Conservation (phyloP, 805 yeast genomes). For the Barnettozyma siamensis region DNA sequence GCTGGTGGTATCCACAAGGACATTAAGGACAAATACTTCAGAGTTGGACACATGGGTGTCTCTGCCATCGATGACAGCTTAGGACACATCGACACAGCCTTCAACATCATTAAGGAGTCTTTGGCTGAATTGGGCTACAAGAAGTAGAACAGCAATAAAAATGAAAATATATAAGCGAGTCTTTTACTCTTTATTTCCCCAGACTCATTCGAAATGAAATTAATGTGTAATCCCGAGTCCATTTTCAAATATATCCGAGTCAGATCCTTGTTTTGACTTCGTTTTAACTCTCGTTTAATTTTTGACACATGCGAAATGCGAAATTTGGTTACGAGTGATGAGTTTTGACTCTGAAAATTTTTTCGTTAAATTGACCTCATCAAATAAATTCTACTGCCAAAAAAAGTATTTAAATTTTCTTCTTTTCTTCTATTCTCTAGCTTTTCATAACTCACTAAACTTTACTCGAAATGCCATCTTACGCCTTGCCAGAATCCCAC, state of each 20-base stretch:
- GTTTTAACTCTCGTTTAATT: too few species aligned
- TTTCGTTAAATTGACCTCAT: neutral
- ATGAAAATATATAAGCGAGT: too few species aligned
- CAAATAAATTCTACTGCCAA: too few species aligned
- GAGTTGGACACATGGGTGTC: slow-evolving; percentile 96
- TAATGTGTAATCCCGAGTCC: too few species aligned
- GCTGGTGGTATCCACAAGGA: slow-evolving; percentile 90
- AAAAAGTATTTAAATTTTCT: neutral
- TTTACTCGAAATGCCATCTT: slow-evolving; percentile 31
- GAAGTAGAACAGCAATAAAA: slow-evolving; percentile 9
- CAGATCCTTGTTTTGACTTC: too few species aligned
- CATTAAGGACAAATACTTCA: slow-evolving; percentile 74
- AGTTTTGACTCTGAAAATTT: neutral
- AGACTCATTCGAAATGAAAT: too few species aligned
- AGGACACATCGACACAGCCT: slow-evolving; percentile 48
- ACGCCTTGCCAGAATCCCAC: slow-evolving; percentile 66
- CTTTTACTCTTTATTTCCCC: too few species aligned
- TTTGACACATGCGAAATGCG: neutral
- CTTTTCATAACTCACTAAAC: too few species aligned
- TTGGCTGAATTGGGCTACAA: slow-evolving; percentile 34
- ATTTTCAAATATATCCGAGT: too few species aligned
- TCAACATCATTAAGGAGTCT: slow-evolving; percentile 40
- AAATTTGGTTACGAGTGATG: neutral
- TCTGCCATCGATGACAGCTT: slow-evolving; percentile 53
- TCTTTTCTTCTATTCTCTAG: neutral